Base-by-base conservation (phyloP, 495 filamentous ascomycete species). In the Penicillium soppii region DNA sequence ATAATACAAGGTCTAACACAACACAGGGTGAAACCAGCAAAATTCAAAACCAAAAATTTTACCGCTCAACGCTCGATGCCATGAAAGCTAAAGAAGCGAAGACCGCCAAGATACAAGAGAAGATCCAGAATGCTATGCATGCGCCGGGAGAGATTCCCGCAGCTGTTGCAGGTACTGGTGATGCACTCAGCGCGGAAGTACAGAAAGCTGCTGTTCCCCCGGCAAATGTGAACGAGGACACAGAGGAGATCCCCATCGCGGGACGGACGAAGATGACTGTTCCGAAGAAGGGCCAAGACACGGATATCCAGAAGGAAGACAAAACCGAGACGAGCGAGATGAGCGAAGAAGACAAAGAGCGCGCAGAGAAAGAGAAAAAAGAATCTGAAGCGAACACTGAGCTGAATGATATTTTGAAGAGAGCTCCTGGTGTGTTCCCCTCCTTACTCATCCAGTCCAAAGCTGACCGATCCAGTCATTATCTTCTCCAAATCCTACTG, bases 401-500 rank as follows among this genome's bases (percentile, higher is more conserved):
- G 71, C 65, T 96, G 56, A 86, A 88, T 62, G 65, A 60, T 13
- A 92, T 96, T 38, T 68, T 95, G 47, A 92, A 92, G 74, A 83
- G 82, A 51, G 82, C 89, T 21, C 90, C 91, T 47, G 84, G 90
- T 92, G 82, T 57, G 82, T 73, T 30, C 44, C 16, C 39, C 36
- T 40, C 7, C 43, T 21, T 43, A 39, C 25, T 36, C 29, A 23
- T 33, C 5, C 16, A 30, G 6, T 51, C 1, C 12, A 23, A 51
- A 13, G 32, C 52, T 70, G 68, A 60, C 59, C 12, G 16, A 16
- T 39, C 25, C 61, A 91, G 88, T 97, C 42, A 89, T 97, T 60
- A 89, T 98, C 44, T 97, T 97, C 75, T 95, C 90, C 47, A 97
- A 97, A 69, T 83, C 87, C 1, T 95, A 90, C 70, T 98, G 94